phyloP scores from a whole-genome alignment of 1,284 basidiomycete species.

The Puccinia triticina region DNA sequence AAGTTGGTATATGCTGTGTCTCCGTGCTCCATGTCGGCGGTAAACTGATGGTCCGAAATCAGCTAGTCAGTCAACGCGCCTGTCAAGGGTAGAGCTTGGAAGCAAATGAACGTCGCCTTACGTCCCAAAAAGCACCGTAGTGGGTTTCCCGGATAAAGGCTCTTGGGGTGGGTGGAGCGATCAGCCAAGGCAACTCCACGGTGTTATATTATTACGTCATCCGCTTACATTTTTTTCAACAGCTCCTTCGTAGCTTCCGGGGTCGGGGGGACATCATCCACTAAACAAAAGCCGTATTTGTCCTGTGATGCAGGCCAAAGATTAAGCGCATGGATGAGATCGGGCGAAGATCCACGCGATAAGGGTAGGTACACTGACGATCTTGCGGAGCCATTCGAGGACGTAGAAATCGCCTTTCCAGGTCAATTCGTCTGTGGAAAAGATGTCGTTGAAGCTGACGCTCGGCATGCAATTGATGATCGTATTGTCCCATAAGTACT shows the following conservation, averaged over 20 bases:
- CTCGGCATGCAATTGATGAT: constrained; percentile 77
- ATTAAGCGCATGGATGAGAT: constrained; percentile 49
- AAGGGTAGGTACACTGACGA: constrained; percentile 66
- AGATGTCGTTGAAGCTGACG: constrained; percentile 74
- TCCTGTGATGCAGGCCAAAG: constrained; percentile 51
- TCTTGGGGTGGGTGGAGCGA: background rate
- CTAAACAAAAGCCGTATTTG: constrained; percentile 36
- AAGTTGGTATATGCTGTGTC: constrained; percentile 87
- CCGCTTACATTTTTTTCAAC: constrained; percentile 20
- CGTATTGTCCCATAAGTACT: constrained; percentile 75
- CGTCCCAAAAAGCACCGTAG: constrained; percentile 52
- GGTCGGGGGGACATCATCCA: constrained; percentile 46
- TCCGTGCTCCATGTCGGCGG: constrained; percentile 83
- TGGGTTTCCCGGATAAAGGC: constrained; percentile 36
- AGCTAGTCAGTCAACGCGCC: constrained; percentile 64
- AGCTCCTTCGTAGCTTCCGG: constrained; percentile 52
- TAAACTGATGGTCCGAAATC: constrained; percentile 93
- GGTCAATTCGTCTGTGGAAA: constrained; percentile 66
- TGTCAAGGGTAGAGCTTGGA: background rate
- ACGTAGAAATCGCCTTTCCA: constrained; percentile 64
- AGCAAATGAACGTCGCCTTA: constrained; percentile 31
- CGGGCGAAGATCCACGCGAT: background rate
- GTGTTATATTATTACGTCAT: background rate
- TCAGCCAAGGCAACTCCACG: background rate
- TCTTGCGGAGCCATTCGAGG: constrained; percentile 77